phyloP scores from a whole-genome alignment of 306 rosid species.

The Macrotyloma uniflorum region DNA sequence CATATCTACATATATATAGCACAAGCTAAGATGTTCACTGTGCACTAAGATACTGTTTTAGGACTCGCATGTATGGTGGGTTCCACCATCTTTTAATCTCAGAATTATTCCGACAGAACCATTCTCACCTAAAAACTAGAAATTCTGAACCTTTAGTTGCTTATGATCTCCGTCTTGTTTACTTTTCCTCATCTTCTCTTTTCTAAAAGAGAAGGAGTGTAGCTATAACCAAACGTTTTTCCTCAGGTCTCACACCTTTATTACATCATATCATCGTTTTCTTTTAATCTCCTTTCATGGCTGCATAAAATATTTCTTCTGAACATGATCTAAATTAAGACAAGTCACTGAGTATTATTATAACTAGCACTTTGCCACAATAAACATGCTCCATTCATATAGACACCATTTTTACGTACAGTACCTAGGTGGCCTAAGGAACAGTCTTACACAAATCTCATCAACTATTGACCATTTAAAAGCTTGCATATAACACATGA shows the following conservation, averaged over 20 bases:
- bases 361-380: constrained; percentile 1
- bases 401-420: not conserved
- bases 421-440: not conserved
- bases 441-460: not conserved
- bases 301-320: not conserved
- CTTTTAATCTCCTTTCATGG: not conserved
- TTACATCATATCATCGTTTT: not conserved
- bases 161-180: constrained; percentile 7
- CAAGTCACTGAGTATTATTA: not conserved
- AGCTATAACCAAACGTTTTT: not conserved
- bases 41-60: constrained; percentile 22
- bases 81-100: constrained; percentile 33
- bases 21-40: constrained; percentile 27
- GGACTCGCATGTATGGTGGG: constrained; percentile 35
- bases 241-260: not conserved
- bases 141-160: constrained; percentile 23
- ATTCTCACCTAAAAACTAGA: not conserved
- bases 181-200: not conserved
- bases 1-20: constrained; percentile 28
- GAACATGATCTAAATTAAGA: not conserved
- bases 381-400: not conserved
- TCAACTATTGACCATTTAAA: not conserved
- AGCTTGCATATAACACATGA: not conserved
- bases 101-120: constrained; percentile 36
- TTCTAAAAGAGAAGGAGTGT: not conserved